Evolutionary conservation across 108 stramenopile genomes (phyloP).

Genomic region (Cyclotella kingstonii): DNA sequence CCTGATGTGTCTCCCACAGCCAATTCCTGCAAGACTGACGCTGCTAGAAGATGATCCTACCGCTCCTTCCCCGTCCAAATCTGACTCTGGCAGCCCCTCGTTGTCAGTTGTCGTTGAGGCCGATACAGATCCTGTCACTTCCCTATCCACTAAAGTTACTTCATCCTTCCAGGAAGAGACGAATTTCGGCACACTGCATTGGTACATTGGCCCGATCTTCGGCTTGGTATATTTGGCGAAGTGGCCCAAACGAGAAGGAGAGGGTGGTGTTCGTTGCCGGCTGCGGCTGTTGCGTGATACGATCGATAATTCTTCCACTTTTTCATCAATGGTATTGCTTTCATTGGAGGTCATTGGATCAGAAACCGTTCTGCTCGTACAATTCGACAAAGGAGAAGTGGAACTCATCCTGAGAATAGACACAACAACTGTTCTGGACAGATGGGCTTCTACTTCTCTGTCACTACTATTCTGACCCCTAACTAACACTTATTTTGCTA

Average conservation of each 20-base stretch:
- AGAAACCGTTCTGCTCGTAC: no score
- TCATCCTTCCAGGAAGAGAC: conserved; percentile 1
- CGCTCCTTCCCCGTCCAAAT: conserved; percentile 1
- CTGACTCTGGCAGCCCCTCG: not conserved
- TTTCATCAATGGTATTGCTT: no score
- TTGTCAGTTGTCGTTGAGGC: conserved; percentile 3
- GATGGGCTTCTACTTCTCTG: no score
- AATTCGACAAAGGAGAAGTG: no score
- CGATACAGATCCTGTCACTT: not conserved
- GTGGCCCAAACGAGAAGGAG: conserved; percentile 27
- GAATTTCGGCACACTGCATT: conserved; percentile 34
- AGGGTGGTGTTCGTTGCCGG: not conserved
- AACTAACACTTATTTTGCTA: no score
- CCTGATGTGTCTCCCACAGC: no score
- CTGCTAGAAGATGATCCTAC: not conserved
- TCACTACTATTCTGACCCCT: no score
- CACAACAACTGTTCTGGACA: no score
- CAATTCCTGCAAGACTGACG: not conserved
- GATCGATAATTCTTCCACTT: no score
- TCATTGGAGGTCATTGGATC: no score
- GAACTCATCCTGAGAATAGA: no score
- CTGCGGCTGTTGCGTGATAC: no score
- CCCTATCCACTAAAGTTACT: not conserved
- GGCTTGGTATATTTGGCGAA: conserved; percentile 46
- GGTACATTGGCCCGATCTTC: conserved; percentile 33